A percentile compares a stretch with the other conserved stretches of the same genome.
phyloP scores from a whole-genome alignment of 768 basidiomycete species.

The Boletus rubescentipes region DNA sequence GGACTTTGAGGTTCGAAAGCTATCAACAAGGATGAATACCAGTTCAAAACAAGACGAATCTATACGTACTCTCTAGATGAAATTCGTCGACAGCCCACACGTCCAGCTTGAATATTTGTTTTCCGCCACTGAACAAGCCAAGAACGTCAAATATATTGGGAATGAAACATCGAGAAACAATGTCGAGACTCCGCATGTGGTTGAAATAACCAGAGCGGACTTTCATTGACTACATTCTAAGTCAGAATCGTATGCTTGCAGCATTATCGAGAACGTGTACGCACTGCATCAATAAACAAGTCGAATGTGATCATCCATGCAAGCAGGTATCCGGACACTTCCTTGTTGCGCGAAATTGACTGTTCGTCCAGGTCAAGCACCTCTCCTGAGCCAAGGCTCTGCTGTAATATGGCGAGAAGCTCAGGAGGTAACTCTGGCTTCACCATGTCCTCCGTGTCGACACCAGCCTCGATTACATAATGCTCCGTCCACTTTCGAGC shows the following conservation, averaged over 20 bases:
- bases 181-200: conserved; percentile 68
- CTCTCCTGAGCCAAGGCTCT: conserved; percentile 41
- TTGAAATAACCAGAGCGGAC: conserved; percentile 84
- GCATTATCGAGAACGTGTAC: conserved; percentile 27
- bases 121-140: conserved; percentile 60
- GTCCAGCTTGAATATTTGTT: conserved; percentile 76
- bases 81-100: conserved; percentile 86
- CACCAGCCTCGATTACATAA: conserved; percentile 83
- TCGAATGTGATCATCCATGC: conserved; percentile 91
- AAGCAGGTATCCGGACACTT: conserved; percentile 67
- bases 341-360: conserved; percentile 36
- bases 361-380: conserved; percentile 39
- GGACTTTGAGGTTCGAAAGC: conserved; percentile 56
- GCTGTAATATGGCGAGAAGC: conserved; percentile 61
- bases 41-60: not conserved
- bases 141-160: conserved; percentile 70
- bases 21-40: conserved; percentile 23
- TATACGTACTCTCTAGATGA: conserved; percentile 62
- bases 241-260: not conserved
- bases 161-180: conserved; percentile 67
- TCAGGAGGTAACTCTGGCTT: conserved; percentile 63
- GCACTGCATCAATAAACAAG: conserved; percentile 77
- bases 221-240: conserved; percentile 68
- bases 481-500: conserved; percentile 76
- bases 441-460: conserved; percentile 61